phyloP scores from a whole-genome alignment of 2,329 filamentous ascomycete species.

The Didymella exigua region DNA sequence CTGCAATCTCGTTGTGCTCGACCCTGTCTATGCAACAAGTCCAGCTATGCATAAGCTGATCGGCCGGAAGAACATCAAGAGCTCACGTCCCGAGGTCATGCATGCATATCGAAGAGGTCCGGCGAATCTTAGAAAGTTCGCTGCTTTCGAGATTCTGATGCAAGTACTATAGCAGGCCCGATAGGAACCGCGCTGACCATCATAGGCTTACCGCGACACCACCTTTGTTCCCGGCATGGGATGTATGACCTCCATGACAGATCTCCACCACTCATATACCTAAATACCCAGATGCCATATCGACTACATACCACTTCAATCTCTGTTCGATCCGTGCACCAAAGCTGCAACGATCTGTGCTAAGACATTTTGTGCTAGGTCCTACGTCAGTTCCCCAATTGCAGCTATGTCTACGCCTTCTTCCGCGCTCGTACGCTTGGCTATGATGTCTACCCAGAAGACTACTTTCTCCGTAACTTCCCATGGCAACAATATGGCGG shows the following conservation, averaged over 20 bases:
- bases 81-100: constrained; percentile 62
- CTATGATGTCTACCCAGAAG: constrained; percentile 49
- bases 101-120: constrained; percentile 71
- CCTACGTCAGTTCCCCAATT: constrained; percentile 45
- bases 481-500: constrained; percentile 48
- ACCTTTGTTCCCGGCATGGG: constrained; percentile 49
- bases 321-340: neutral
- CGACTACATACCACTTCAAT: neutral
- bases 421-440: constrained; percentile 46
- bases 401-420: constrained; percentile 47
- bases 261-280: neutral
- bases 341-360: constrained; percentile 17
- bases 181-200: constrained; percentile 7
- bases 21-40: constrained; percentile 79
- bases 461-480: constrained; percentile 46
- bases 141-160: constrained; percentile 81
- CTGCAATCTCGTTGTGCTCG: constrained; percentile 80
- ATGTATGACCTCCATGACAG: constrained; percentile 42
- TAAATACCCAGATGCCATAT: neutral
- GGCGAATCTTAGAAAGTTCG: constrained; percentile 71
- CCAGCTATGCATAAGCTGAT: constrained; percentile 64
- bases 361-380: constrained; percentile 40
- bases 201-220: constrained; percentile 45
- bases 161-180: constrained; percentile 49
- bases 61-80: constrained; percentile 55